Base-by-base conservation (phyloP, 768 basidiomycete species). In the Baorangia bicolor region DNA sequence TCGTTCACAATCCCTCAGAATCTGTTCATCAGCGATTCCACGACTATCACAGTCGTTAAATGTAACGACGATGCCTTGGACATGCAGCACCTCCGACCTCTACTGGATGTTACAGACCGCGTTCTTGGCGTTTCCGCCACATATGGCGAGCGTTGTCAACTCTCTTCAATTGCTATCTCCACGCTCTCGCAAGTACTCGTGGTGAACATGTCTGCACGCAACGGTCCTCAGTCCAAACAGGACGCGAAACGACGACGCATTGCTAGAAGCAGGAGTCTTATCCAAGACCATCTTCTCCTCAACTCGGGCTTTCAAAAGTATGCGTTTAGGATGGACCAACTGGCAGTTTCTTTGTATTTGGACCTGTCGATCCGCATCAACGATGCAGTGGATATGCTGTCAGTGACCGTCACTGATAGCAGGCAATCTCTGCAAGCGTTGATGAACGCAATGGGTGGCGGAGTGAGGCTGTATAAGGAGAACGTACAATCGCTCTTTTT, bases 291-390 rank as follows among this genome's bases (percentile, higher is more conserved):
- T 7, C 66, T 82, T 40, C 58, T 82, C 5, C 60, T 68, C 42
- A 53, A 73, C 30, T 20, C 62, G 0, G 31, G 56, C 2, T 51
- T 67, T 27, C 59, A 51, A 16, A 81, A 78, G 54, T 66, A 71
- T 45, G 74, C 76, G 0, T 79, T 84, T 42, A 64, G 67, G 33
- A 79, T 81, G 80, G 82, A 82, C 57, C 71, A 68, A 37, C 59
- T 83, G 1, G 71, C 74, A 0, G 56, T 72, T 5, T 67, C 78
- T 2, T 58, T 85, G 16, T 72, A 69, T 60, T 42, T 64, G 10
- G 82, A 84, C 52, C 43, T 74, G 8, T 69, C 63, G 0, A 48
- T 79, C 11, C 65, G 62, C 10, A 71, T 81, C 13, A 51, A 46
- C 13, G 52, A 52, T 13, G 80, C 67, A 1, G 72, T 79, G 27